These are phyloP conservation scores for Irpex sp. DNA, from an alignment of 1,284 basidiomycete genomes.

Conservation along the genomic window DNA sequence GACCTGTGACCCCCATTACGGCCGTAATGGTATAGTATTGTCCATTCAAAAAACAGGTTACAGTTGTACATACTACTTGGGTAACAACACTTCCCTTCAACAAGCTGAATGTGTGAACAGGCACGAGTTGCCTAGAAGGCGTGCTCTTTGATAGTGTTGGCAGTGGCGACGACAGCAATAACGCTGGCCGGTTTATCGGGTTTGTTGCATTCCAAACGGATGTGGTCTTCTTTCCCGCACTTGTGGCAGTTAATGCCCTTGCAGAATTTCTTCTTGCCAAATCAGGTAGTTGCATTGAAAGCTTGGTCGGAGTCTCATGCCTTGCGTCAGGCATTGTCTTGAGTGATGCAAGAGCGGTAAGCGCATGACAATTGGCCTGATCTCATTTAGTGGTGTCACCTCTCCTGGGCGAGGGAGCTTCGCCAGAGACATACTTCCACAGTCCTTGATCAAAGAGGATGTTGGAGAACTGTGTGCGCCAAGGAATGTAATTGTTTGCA, in stretches of 20 bases:
- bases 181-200: background rate
- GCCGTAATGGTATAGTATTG: no score
- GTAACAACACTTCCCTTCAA: no score
- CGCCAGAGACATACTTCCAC: constrained; percentile 26
- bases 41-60: no score
- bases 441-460: constrained; percentile 36
- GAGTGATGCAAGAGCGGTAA: constrained; percentile 8
- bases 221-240: constrained; percentile 19
- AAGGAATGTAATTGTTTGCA: constrained; percentile 37
- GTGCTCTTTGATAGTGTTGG: background rate
- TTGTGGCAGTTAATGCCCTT: constrained; percentile 13
- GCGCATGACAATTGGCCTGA: constrained; percentile 16
- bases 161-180: background rate
- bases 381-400: constrained; percentile 11
- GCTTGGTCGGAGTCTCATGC: background rate
- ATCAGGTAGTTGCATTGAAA: background rate
- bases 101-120: background rate
- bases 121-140: background rate
- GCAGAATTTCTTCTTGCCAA: constrained; percentile 9
- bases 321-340: constrained; percentile 11
- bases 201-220: constrained; percentile 7
- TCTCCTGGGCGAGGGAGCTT: background rate
- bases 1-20: no score
- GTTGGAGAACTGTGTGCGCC: constrained; percentile 39
- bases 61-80: no score